A percentile compares a stretch with the other conserved stretches of the same genome.
These are phyloP conservation scores for Aureobasidium melanogenum DNA, from an alignment of 2,329 filamentous ascomycete genomes.

Conservation along the genomic window DNA sequence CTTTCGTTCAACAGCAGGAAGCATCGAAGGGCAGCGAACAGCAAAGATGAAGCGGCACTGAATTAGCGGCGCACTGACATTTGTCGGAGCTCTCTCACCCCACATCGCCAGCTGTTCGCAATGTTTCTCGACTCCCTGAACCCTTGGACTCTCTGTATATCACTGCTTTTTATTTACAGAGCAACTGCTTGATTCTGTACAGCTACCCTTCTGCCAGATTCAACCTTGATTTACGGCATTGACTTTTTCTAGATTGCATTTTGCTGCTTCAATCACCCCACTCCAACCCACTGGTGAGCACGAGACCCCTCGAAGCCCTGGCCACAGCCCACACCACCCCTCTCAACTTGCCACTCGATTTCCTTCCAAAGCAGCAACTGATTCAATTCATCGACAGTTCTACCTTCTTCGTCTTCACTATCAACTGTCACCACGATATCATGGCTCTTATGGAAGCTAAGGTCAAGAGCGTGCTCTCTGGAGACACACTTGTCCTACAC, in stretches of 20 bases:
- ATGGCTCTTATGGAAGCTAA: constrained; percentile 51
- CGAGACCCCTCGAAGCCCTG: constrained; percentile 5
- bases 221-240: neutral
- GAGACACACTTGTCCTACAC: constrained; percentile 80
- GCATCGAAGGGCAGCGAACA: neutral
- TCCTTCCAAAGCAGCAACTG: neutral
- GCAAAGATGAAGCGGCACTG: neutral
- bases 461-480: constrained; percentile 90
- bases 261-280: neutral
- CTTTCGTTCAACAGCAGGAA: neutral
- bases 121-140: constrained; percentile 6
- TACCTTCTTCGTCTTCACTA: neutral
- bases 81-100: constrained; percentile 6
- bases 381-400: neutral
- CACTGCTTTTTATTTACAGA: neutral
- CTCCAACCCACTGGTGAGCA: neutral
- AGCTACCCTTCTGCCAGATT: neutral
- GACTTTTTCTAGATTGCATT: neutral
- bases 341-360: neutral
- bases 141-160: neutral
- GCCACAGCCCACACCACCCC: neutral
- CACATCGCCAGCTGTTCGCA: constrained; percentile 8
- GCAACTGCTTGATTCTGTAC: neutral
- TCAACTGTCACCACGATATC: neutral
- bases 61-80: constrained; percentile 10